phyloP scores from a whole-genome alignment of 805 yeast species.

The Saturnispora quitensis region DNA sequence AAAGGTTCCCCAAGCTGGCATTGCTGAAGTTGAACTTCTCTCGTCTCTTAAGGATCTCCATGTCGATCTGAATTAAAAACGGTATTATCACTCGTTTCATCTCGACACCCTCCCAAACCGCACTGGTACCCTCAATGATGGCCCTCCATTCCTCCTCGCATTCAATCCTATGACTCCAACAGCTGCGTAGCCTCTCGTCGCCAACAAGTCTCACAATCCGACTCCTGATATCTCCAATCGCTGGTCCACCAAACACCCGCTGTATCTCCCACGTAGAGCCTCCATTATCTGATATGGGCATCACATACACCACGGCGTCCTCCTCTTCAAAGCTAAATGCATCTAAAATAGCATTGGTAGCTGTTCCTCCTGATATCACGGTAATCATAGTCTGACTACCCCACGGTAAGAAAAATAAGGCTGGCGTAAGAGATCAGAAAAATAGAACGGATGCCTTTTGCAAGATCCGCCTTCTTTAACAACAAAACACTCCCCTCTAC shows the following conservation, averaged over 20 bases:
- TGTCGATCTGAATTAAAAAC: constrained; percentile 69
- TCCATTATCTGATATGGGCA: constrained; percentile 89
- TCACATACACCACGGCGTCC: constrained; percentile 42
- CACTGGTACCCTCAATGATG: constrained; percentile 73
- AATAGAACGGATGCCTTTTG: background rate
- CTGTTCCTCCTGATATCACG: constrained; percentile 74
- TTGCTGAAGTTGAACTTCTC: constrained; percentile 61
- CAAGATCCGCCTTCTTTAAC: background rate
- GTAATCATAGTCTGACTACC: background rate
- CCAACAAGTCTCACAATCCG: constrained; percentile 69
- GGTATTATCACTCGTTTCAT: constrained; percentile 66
- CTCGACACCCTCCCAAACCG: constrained; percentile 53
- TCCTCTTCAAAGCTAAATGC: constrained; percentile 34
- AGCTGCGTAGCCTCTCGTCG: constrained; percentile 21
- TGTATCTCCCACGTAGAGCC: constrained; percentile 89
- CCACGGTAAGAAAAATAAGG: background rate
- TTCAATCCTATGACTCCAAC: background rate
- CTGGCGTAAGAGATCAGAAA: background rate
- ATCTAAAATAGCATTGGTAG: constrained; percentile 69
- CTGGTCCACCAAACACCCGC: constrained; percentile 87
- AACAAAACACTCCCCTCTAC: background rate
- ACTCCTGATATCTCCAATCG: constrained; percentile 86
- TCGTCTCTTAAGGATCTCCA: constrained; percentile 62
- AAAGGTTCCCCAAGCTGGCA: constrained; percentile 80
- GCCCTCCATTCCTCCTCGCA: constrained; percentile 52